phyloP scores from a whole-genome alignment of 495 filamentous ascomycete genomes.

The Glonium stellatum region DNA sequence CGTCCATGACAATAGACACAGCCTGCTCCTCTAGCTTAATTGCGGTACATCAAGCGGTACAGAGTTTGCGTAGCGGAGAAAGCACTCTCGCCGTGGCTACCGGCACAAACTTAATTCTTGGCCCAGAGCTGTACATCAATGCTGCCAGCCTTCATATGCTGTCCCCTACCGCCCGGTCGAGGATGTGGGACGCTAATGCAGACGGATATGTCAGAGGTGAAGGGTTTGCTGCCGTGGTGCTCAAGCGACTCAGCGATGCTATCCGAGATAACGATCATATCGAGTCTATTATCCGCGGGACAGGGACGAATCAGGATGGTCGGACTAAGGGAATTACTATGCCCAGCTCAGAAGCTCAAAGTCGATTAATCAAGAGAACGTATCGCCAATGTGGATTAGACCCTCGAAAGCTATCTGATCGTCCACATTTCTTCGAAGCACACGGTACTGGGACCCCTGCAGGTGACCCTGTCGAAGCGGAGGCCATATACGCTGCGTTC shows the following conservation, averaged over 20 bases:
- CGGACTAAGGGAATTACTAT: constrained; percentile 3
- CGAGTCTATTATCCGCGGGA: constrained; percentile 17
- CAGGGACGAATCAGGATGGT: constrained; percentile 15
- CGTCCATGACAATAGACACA: constrained; percentile 52
- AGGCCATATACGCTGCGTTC: constrained; percentile 28
- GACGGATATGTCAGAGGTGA: constrained; percentile 47
- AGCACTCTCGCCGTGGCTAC: neutral
- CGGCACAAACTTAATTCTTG: neutral
- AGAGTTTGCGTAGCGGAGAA: neutral
- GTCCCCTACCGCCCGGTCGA: constrained; percentile 7
- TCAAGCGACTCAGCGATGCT: constrained; percentile 32
- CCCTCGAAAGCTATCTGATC: constrained; percentile 26
- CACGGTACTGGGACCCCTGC: constrained; percentile 40
- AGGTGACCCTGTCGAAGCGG: constrained; percentile 41
- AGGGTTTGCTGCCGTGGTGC: constrained; percentile 37
- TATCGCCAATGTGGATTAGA: constrained; percentile 28
- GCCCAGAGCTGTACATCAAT: neutral
- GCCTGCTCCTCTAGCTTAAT: constrained; percentile 52
- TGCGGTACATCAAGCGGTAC: constrained; percentile 31
- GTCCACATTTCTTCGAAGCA: constrained; percentile 36
- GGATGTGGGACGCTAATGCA: constrained; percentile 42
- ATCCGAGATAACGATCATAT: constrained; percentile 28
- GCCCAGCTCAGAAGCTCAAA: constrained; percentile 9
- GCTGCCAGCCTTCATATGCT: constrained; percentile 12
- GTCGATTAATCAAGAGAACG: neutral